Base-by-base conservation (phyloP, 129 eudicot species). In the Gnaphalium uliginosum region DNA sequence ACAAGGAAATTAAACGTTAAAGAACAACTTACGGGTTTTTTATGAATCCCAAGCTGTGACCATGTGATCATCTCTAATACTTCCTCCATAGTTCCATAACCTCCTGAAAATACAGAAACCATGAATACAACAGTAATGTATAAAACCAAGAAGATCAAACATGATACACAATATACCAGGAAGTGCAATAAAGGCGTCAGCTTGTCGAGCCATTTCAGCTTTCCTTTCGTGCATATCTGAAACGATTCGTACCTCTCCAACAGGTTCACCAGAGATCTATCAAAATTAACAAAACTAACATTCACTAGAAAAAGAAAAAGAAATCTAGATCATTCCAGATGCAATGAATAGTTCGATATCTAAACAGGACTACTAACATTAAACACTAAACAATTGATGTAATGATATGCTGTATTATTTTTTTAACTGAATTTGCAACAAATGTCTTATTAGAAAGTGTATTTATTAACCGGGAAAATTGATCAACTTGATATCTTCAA, bases 71-170 rank as follows among this genome's bases (percentile, higher is more conserved):
- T 90, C 86, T 93, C 98, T 70, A 93, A 48, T 18, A 83, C 78
- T 80, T 93, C 98, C 76, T 93, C 98, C 98, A 93, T 88, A 26
- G 98, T 93, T 80, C 98, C 98, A 82, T 90, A 93, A 67, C 98
- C 98, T 74, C 98, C 98, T 93, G 82, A 71, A 62, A 60, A 60
- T 60, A 24, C 13, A 41, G 11, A 73, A 64, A 27, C 57, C 59
- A 50, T 75, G 14, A 71, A 57, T 71, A 76, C 64, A 62, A 39
- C 18, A 24, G 43, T 39, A 27, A 65, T 60, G 43, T 23, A 66
- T 22, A 33, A 84, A n/a, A 78, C 35, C 18, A 48, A 71, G 21
- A 69, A 69, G 26, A 11, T 53, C 57, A 15, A 66, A 62, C n/a
- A n/a, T 4, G 32, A 58, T 27, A 78, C 4, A 24, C 37, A 56